Conservation (phyloP, 176 grass and related monocot genomes). For the Alopecurus myosuroides region DNA sequence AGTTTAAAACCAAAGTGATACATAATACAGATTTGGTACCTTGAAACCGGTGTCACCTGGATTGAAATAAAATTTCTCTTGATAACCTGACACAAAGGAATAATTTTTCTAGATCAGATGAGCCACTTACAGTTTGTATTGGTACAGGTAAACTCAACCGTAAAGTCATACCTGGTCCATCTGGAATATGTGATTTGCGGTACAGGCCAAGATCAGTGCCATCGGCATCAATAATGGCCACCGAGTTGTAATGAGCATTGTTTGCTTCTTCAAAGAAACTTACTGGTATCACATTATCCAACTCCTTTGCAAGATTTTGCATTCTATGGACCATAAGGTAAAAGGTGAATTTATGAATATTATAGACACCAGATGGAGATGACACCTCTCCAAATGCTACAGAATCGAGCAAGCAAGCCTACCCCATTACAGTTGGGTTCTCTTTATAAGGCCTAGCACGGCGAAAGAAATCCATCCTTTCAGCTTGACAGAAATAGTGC, state of each 20-base stretch:
- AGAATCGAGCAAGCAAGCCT: not conserved
- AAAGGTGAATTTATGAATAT: not conserved
- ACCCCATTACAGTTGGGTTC: constrained; percentile 85
- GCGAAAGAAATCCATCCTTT: constrained; percentile 75
- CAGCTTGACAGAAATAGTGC: constrained; percentile 94
- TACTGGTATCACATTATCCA: constrained; percentile 82
- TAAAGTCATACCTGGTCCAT: constrained; percentile 67
- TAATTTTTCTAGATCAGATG: not conserved
- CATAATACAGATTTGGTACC: too few relatives aligned
- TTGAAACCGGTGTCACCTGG: too few relatives aligned
- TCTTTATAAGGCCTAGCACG: too few relatives aligned
- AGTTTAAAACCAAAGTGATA: too few relatives aligned
- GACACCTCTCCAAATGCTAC: not conserved
- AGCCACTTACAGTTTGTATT: not conserved
- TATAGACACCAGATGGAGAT: not conserved
- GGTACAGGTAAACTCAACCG: not conserved
- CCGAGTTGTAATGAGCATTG: constrained; percentile 93
- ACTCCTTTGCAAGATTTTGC: constrained; percentile 86
- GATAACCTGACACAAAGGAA: too few relatives aligned
- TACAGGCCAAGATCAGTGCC: too few relatives aligned
- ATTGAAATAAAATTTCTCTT: too few relatives aligned
- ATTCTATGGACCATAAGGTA: constrained; percentile 39
- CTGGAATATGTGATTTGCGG: constrained; percentile 94
- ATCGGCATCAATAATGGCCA: constrained; percentile 86
- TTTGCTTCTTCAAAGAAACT: constrained; percentile 95